Evolutionary conservation across 2,329 filamentous ascomycete genomes (phyloP).

Genomic region (Botrytis squamosa): DNA sequence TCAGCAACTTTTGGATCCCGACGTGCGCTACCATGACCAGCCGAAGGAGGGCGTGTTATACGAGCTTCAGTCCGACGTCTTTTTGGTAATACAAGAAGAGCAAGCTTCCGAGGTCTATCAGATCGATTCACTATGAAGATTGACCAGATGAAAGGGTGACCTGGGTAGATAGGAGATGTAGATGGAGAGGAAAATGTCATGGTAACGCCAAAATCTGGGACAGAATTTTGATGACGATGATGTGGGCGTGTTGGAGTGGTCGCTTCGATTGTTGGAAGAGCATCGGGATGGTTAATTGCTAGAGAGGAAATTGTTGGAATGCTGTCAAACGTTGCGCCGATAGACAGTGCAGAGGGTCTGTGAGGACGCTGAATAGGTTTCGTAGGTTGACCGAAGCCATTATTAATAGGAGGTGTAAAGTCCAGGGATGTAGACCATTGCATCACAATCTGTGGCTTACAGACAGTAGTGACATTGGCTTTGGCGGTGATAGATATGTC

Average conservation of each 20-base stretch:
- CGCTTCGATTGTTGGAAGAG: conserved; percentile 59
- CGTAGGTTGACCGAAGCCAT: conserved; percentile 57
- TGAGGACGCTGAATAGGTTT: conserved; percentile 61
- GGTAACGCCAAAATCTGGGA: conserved; percentile 67
- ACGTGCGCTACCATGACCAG: conserved; percentile 41
- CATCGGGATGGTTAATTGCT: conserved; percentile 57
- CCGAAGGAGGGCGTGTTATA: conserved; percentile 47
- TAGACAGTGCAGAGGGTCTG: conserved; percentile 63
- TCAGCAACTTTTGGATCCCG: conserved; percentile 51
- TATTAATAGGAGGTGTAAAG: conserved; percentile 65
- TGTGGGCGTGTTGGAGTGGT: conserved; percentile 31
- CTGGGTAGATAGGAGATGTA: conserved; percentile 58
- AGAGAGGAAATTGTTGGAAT: conserved; percentile 57
- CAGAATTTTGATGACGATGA: conserved; percentile 43
- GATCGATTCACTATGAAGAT: conserved; percentile 76
- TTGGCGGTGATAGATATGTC: conserved; percentile 60
- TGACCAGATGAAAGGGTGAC: conserved; percentile 68
- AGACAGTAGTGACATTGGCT: conserved; percentile 56
- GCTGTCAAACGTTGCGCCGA: conserved; percentile 52
- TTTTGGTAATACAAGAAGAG: conserved; percentile 65
- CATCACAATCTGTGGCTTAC: conserved; percentile 61
- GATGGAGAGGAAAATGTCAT: conserved; percentile 69
- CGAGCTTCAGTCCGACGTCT: conserved; percentile 58
- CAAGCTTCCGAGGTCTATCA: conserved; percentile 62
- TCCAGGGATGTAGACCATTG: conserved; percentile 68